phyloP scores from a whole-genome alignment of 345 rosid species.

The Atalantia buxifolia region DNA sequence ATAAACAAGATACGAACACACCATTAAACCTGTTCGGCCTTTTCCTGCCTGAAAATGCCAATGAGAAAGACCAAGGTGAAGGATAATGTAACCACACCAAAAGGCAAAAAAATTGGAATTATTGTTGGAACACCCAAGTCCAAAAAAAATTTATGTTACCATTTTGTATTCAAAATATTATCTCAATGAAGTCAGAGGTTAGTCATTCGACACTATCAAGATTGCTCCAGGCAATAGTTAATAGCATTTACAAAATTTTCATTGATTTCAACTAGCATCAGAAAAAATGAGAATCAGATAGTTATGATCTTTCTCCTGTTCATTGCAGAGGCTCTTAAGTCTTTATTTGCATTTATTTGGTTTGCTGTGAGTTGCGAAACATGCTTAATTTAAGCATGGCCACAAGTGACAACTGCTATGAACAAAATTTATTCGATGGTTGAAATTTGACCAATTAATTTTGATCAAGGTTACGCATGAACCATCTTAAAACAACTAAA shows the following conservation, averaged over 20 bases:
- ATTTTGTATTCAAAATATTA: neutral
- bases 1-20: constrained; percentile 79
- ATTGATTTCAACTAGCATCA: neutral
- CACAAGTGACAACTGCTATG: neutral
- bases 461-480: neutral
- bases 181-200: neutral
- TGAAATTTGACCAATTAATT: neutral
- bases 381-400: neutral
- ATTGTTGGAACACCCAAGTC: neutral
- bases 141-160: neutral
- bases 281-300: neutral
- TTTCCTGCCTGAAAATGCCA: constrained; percentile 77
- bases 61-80: neutral
- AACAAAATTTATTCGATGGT: neutral
- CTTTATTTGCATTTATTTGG: neutral
- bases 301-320: neutral
- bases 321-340: neutral
- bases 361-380: neutral
- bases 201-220: neutral
- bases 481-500: neutral
- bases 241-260: neutral
- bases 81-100: neutral
- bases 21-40: constrained; percentile 95
- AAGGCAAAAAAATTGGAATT: neutral
- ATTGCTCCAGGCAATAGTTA: neutral